Base-by-base conservation (phyloP, 1,284 basidiomycete species). In the Inonotus obliquus region DNA sequence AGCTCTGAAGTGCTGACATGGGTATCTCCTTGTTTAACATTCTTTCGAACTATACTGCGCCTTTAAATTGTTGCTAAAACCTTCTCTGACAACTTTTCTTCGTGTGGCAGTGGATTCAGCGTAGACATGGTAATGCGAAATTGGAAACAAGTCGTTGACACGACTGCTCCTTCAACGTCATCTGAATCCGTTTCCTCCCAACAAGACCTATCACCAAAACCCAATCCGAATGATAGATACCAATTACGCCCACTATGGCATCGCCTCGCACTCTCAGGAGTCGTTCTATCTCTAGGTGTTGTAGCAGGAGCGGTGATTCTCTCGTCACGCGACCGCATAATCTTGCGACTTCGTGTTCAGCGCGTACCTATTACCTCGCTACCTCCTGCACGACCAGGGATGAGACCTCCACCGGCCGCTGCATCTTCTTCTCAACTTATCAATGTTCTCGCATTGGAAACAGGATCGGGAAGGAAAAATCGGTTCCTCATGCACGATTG, bases 51-150 rank as follows among this genome's bases (percentile, higher is more conserved):
- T 6, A 39, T 39, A 11, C 11, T 39, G 11, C 7, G 2, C 4
- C 2, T 3, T 39, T 39, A 13, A 11, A n/a, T n/a, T 4, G n/a
- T 17, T 5, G 17, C 1, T 19, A 23, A 4, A 2, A 23, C 13
- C 13, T 17, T 25, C 13, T 25, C 47, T 47, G 23, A 51, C 14
- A 38, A 19, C 27, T 32, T 59, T 10, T 5, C 25, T 37, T 45
- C 14, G 35, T 25, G 35, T 41, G 32, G 17, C 19, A 63, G 62
- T 4, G 59, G 58, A 3, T 27, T 57, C 7, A 60, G 54, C 25
- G 38, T 60, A 5, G 63, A 64, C 45, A 57, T 64, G 55, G 63
- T 64, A 10, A 61, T 64, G 63, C 45, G 54, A 35, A 55, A 62
- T 25, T 64, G 63, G 63, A 61, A 49, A 6, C 37, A 54, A 48